Base-by-base conservation (phyloP, 208 protist species). In the Acanthamoeba polyphaga region DNA sequence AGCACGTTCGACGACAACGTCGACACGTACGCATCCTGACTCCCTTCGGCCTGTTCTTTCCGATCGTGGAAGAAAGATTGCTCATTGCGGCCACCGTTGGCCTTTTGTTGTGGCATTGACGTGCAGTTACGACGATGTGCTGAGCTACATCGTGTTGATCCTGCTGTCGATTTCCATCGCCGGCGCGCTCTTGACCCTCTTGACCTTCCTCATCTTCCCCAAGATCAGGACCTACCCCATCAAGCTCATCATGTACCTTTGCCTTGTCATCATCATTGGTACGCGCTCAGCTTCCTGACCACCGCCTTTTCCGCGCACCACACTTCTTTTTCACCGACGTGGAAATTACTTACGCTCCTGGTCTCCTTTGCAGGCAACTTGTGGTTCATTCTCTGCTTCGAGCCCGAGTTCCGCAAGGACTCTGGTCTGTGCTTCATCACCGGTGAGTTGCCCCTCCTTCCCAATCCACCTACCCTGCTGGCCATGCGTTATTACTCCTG, bases 221-320 rank as follows among this genome's bases (percentile, higher is more conserved):
- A 93, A 94, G 78, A 93, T 96, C 34, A 89, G 95, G 82, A 96
- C 93, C 9, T 96, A 96, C 46, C 95, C 95, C 46, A 96, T 96
- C 85, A 92, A 95, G 88, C 74, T 96, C 51, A 96, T 96, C 76
- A 64, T 95, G 60, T 96, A 96, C 92, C 60, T 96, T 80, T 96
- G 94, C 62, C 29, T 82, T 43, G 46, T 88, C 38, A 96, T 96
- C 53, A 53, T 95, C 62, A 74, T 94, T 10, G 88, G 92, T 80
- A 51, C 29, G n/a, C n/a, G n/a, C n/a, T n/a, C n/a, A n/a, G n/a
- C n/a, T n/a, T n/a, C n/a, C n/a, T n/a, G n/a, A n/a, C n/a, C 58
- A 24, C 58, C 58, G 13, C 58, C 58, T 64, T 19, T 19, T 19
- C 58, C 13, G 13, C 19, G 58, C 19, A 64, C 19, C 58, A 64